A percentile compares a stretch with the other conserved stretches of the same genome.
These are phyloP conservation scores for Solanum chiquidenum DNA, from an alignment of 257 asterid species.

Conservation along the genomic window DNA sequence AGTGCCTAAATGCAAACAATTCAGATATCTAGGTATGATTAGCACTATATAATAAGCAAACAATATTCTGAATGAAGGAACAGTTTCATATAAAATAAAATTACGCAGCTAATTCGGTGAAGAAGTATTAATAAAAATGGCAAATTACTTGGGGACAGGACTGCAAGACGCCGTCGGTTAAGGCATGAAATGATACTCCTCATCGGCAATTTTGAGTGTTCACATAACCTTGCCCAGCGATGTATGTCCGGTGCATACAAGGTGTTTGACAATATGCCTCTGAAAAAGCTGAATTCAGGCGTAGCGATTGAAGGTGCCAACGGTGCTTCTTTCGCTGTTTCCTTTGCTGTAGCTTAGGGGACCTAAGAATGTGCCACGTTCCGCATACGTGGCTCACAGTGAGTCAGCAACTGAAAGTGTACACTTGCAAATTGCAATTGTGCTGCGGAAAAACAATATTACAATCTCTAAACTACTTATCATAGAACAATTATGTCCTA, in stretches of 20 bases:
- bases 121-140: neutral
- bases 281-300: neutral
- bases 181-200: conserved; percentile 24
- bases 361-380: neutral
- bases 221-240: neutral
- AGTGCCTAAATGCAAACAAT: neutral
- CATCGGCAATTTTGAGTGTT: conserved; percentile 13
- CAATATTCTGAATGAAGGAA: neutral
- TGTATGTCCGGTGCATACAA: neutral
- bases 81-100: neutral
- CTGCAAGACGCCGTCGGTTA: conserved; percentile 23
- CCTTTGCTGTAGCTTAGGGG: neutral
- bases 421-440: neutral
- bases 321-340: neutral
- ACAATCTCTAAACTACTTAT: neutral
- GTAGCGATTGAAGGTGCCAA: neutral
- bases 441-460: neutral
- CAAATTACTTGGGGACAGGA: conserved; percentile 29
- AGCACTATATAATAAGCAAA: neutral
- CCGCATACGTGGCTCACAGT: neutral
- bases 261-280: neutral
- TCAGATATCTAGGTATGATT: neutral
- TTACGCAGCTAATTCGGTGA: neutral
- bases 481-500: neutral
- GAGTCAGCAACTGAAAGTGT: neutral